Evolutionary conservation across 768 basidiomycete species (phyloP).

Genomic region (Lactifluus echinatus): DNA sequence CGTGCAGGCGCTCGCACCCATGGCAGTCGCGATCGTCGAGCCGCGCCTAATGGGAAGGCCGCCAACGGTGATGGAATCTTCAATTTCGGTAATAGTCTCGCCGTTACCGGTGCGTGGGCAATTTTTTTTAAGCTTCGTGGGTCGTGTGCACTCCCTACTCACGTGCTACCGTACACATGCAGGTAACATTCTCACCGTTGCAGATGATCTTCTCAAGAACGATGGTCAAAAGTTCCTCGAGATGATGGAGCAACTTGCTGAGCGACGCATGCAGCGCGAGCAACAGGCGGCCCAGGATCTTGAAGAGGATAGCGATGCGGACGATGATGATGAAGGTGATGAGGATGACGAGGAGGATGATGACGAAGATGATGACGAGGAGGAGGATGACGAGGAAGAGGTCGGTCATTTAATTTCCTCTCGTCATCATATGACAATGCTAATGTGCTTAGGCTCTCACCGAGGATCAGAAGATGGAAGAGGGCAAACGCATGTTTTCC

Average conservation of each 20-base stretch:
- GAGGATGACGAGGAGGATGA: conserved; percentile 44
- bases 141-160: conserved; percentile 2
- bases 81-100: conserved; percentile 73
- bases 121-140: conserved; percentile 1
- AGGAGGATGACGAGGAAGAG: conserved; percentile 41
- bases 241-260: conserved; percentile 99
- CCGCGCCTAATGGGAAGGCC: conserved; percentile 37
- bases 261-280: conserved; percentile 87
- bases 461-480: conserved; percentile 98
- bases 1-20: conserved; percentile 23
- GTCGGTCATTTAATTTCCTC: conserved; percentile 1
- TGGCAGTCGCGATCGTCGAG: conserved; percentile 23
- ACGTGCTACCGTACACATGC: conserved; percentile 31
- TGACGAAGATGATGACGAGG: conserved; percentile 43
- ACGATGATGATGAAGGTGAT: conserved; percentile 41
- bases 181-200: conserved; percentile 95
- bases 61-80: conserved; percentile 59
- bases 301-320: conserved; percentile 40
- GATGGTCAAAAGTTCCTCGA: conserved; percentile 98
- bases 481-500: conserved; percentile 98
- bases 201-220: conserved; percentile 96
- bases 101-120: conserved; percentile 60
- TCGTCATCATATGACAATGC: conserved; percentile 12
- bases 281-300: conserved; percentile 47
- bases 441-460: conserved; percentile 55